Evolutionary conservation across 306 rosid species (phyloP).

Genomic region (Fragaria ananassa): DNA sequence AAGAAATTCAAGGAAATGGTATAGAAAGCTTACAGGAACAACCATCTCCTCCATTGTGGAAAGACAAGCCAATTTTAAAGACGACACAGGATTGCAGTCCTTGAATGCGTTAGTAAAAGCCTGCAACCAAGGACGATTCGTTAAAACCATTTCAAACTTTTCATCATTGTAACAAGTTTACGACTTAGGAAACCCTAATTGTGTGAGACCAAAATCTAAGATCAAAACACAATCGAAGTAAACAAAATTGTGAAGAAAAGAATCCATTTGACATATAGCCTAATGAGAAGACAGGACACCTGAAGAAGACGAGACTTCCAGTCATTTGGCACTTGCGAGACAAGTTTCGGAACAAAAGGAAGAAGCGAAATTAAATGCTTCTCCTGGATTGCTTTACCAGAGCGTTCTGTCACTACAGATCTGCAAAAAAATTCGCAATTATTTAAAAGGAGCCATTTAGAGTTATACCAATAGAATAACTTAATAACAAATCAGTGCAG

Average conservation of each 20-base stretch:
- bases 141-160: neutral
- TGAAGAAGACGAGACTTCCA: slow-evolving; percentile 77
- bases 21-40: slow-evolving; percentile 60
- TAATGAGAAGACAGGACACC: slow-evolving; percentile 40
- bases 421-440: slow-evolving; percentile 41
- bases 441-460: neutral
- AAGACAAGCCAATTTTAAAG: slow-evolving; percentile 65
- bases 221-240: neutral
- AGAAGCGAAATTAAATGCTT: slow-evolving; percentile 61
- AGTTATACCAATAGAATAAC: neutral
- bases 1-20: neutral
- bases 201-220: neutral
- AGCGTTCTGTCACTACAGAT: slow-evolving; percentile 29
- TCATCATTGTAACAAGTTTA: slow-evolving; percentile 19
- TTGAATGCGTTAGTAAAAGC: slow-evolving; percentile 68
- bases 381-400: slow-evolving; percentile 56
- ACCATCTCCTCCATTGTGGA: slow-evolving; percentile 67
- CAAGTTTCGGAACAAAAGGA: slow-evolving; percentile 71
- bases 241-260: neutral
- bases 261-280: neutral
- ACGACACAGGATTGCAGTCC: slow-evolving; percentile 72
- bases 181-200: slow-evolving; percentile 7
- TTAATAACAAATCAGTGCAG: neutral
- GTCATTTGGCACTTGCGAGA: slow-evolving; percentile 38
- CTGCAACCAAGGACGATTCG: slow-evolving; percentile 30